A percentile compares a stretch with the other conserved stretches of the same genome.
Conservation (phyloP, 805 yeast species). For the Pichia ethanolica region DNA sequence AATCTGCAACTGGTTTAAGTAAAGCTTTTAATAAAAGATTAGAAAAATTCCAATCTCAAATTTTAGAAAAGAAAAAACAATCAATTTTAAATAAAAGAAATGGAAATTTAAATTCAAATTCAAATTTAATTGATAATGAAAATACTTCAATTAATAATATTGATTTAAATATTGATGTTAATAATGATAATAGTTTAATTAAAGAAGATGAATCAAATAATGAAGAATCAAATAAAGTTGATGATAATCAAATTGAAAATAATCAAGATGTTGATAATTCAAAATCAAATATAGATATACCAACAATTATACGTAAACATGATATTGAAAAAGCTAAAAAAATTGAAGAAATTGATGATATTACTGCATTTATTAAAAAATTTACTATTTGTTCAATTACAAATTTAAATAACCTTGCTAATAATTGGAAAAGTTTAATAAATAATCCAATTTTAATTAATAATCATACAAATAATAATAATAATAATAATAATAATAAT, state of each 20-base stretch:
- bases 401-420: constrained; percentile 8
- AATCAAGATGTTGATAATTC: no score
- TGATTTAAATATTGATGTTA: not conserved
- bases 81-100: not conserved
- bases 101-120: not conserved
- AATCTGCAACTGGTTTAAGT: constrained; percentile 59
- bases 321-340: constrained; percentile 15
- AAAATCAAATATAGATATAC: constrained; percentile 15
- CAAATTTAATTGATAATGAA: not conserved
- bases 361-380: constrained; percentile 32
- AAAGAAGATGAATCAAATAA: constrained; percentile 5
- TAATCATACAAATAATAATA: not conserved
- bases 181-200: not conserved
- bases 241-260: constrained; percentile 5
- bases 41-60: constrained; percentile 26
- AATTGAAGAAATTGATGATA: constrained; percentile 20
- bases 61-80: constrained; percentile 8
- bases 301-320: constrained; percentile 16
- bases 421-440: constrained; percentile 1
- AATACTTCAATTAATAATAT: not conserved
- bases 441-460: not conserved
- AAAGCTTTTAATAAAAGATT: constrained; percentile 40
- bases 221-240: constrained; percentile 7
- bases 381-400: constrained; percentile 30
- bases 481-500: not conserved